Evolutionary conservation across 257 asterid genomes (phyloP).

Genomic region (Plantago ovata): DNA sequence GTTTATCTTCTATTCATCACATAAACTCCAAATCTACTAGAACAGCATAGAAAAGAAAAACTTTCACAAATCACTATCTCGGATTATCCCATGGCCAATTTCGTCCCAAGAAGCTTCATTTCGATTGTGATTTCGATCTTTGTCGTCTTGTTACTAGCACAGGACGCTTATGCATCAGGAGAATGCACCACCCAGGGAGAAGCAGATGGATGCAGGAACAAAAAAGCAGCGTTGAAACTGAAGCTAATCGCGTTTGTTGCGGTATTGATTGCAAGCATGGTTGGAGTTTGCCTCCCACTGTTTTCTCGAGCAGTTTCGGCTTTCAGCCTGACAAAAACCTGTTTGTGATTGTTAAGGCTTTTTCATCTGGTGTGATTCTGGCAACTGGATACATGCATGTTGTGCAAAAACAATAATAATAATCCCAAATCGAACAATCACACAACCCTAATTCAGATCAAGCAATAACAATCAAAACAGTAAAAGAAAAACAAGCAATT

Average conservation of each 20-base stretch:
- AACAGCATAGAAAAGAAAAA: too few species aligned
- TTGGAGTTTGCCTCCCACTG: conserved; percentile 35
- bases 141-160: not conserved
- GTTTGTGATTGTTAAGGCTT: conserved; percentile 37
- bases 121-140: not conserved
- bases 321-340: conserved; percentile 25
- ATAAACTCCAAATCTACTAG: too few species aligned
- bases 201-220: not conserved
- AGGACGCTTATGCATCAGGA: not conserved
- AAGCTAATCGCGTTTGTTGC: conserved; percentile 33
- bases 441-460: too few species aligned
- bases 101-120: not conserved
- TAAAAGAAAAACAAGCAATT: too few species aligned
- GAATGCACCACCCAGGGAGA: not conserved
- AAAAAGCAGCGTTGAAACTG: conserved; percentile 1
- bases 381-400: conserved; percentile 49
- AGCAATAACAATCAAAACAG: too few species aligned
- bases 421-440: too few species aligned
- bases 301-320: conserved; percentile 24
- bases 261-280: conserved; percentile 30
- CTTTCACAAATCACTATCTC: too few species aligned
- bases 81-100: not conserved
- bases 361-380: conserved; percentile 37
- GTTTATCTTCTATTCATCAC: too few species aligned
- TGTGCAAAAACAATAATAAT: too few species aligned